Evolutionary conservation across 495 filamentous ascomycete species (phyloP).

Genomic region (Penicillium bialowiezense): DNA sequence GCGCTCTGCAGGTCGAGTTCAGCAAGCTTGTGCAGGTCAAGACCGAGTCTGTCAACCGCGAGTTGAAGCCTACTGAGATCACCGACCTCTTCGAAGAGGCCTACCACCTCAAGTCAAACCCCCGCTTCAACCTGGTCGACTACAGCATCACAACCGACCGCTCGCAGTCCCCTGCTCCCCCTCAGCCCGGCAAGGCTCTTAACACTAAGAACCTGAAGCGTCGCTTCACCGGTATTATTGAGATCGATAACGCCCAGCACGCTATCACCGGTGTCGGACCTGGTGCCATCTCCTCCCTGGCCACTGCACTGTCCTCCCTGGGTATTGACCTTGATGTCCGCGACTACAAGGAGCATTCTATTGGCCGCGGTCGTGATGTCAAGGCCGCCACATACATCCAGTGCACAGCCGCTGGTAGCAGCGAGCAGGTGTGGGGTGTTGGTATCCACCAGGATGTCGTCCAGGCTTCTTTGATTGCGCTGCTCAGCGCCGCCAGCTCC

Average conservation of each 20-base stretch:
- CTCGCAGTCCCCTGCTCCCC: conserved; percentile 70
- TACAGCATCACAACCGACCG: conserved; percentile 90
- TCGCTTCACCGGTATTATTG: conserved; percentile 81
- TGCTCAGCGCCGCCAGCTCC: conserved; percentile 83
- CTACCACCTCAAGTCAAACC: conserved; percentile 77
- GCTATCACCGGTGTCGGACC: conserved; percentile 77
- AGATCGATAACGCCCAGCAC: conserved; percentile 79
- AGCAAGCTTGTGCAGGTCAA: conserved; percentile 77
- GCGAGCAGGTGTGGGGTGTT: conserved; percentile 83
- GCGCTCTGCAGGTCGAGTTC: conserved; percentile 90
- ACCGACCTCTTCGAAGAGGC: conserved; percentile 79
- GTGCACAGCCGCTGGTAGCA: conserved; percentile 68
- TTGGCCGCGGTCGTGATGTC: conserved; percentile 72
- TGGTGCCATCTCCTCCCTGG: conserved; percentile 85
- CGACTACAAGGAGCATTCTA: conserved; percentile 95
- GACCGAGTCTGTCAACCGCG: conserved; percentile 71
- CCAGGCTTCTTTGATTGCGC: conserved; percentile 84
- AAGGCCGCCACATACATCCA: conserved; percentile 95
- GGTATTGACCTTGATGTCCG: conserved; percentile 88
- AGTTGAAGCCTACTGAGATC: conserved; percentile 81
- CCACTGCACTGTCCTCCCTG: conserved; percentile 75
- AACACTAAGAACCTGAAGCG: conserved; percentile 76
- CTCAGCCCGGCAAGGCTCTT: conserved; percentile 63
- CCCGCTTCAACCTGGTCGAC: conserved; percentile 84
- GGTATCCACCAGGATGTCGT: conserved; percentile 95